phyloP scores from a whole-genome alignment of 2,329 filamentous ascomycete species.

The Volutella citrinella region DNA sequence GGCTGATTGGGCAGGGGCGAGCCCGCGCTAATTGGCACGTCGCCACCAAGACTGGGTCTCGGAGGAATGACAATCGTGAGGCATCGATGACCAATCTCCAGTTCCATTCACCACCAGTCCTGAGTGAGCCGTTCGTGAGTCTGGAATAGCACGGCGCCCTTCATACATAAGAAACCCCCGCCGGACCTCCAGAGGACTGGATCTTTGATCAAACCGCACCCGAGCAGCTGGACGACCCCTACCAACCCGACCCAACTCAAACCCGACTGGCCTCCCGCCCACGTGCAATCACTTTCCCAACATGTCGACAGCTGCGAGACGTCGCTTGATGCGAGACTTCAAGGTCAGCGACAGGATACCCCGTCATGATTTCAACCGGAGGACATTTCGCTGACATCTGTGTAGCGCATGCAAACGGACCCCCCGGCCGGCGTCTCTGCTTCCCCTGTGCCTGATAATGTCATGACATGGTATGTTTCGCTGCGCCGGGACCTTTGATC shows the following conservation, averaged over 20 bases:
- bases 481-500: too few relatives aligned
- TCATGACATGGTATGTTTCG: constrained; percentile 89
- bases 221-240: too few relatives aligned
- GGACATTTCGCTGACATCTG: constrained; percentile 9
- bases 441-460: constrained; percentile 92
- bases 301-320: constrained; percentile 88
- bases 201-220: background rate
- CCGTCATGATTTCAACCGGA: background rate
- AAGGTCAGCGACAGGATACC: constrained; percentile 61
- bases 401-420: constrained; percentile 96
- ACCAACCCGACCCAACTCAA: background rate
- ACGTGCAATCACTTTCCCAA: too few relatives aligned
- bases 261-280: too few relatives aligned
- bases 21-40: constrained; percentile 23
- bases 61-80: constrained; percentile 11
- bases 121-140: constrained; percentile 5
- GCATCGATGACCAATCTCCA: constrained; percentile 26
- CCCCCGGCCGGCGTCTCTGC: constrained; percentile 95
- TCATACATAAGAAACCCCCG: background rate
- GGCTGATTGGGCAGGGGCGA: too few relatives aligned
- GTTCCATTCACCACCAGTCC: constrained; percentile 17
- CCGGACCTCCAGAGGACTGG: background rate
- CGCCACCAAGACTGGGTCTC: constrained; percentile 13
- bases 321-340: constrained; percentile 98
- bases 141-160: too few relatives aligned